Percentiles rank a stretch among this genome's conserved stretches.
Evolutionary conservation across 2,329 filamentous ascomycete genomes (phyloP).

Genomic region (Monosporascus sp.): DNA sequence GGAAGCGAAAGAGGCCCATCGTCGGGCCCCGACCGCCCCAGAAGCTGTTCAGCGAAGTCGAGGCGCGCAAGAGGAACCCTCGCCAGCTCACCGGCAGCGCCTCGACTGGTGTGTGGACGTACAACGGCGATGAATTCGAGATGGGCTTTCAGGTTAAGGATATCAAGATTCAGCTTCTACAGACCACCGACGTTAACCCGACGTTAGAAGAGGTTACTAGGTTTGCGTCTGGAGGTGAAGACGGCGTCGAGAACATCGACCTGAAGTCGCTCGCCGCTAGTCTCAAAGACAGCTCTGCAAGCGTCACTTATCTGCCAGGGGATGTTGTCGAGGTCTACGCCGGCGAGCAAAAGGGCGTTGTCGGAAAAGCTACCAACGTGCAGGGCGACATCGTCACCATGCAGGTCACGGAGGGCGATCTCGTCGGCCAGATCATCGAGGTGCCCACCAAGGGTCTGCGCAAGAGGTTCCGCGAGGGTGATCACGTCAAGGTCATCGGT

Average conservation of each 20-base stretch:
- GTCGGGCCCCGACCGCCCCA: slow-evolving; percentile 72
- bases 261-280: slow-evolving; percentile 85
- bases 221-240: slow-evolving; percentile 82
- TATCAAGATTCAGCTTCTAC: slow-evolving; percentile 80
- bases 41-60: slow-evolving; percentile 84
- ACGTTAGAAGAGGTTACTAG: slow-evolving; percentile 92
- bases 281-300: slow-evolving; percentile 75
- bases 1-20: slow-evolving; percentile 74
- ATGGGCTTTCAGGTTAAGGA: slow-evolving; percentile 93
- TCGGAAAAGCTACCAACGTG: slow-evolving; percentile 79
- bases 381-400: slow-evolving; percentile 90
- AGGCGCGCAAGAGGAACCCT: slow-evolving; percentile 83
- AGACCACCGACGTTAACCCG: slow-evolving; percentile 87
- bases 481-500: slow-evolving; percentile 98
- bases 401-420: slow-evolving; percentile 73
- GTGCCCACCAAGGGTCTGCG: slow-evolving; percentile 87
- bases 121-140: slow-evolving; percentile 83
- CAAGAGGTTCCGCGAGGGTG: slow-evolving; percentile 87
- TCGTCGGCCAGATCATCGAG: slow-evolving; percentile 80
- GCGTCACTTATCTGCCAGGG: slow-evolving; percentile 81
- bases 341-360: slow-evolving; percentile 88
- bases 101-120: slow-evolving; percentile 76
- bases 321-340: slow-evolving; percentile 96
- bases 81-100: slow-evolving; percentile 59
- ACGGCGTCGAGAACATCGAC: slow-evolving; percentile 91